Evolutionary conservation across 306 rosid species (phyloP), one percentile per base, ranked within the genome.

Genomic region (Castanea sativa): DNA sequence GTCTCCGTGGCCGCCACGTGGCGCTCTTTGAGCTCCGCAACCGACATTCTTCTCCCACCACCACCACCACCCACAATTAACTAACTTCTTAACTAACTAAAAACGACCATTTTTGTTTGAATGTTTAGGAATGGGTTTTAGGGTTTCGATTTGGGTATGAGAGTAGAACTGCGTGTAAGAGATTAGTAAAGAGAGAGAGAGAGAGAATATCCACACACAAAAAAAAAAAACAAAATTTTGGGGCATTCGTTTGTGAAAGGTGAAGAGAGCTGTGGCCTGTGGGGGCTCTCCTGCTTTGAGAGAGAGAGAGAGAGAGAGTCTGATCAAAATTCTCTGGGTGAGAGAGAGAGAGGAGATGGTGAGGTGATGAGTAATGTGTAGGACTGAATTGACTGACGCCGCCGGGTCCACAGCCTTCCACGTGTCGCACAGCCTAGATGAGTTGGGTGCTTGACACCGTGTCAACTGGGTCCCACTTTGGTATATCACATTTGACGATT

Each of bases 1-100:
- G 90, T 92, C 86, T 94, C 97, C 16, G 81, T 88, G 0, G 99
- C 95, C 35, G 88, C 87, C 78, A 76, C 83, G 87, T 91, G 99
- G 78, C 99, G 93, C 82, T 94, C 97, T 74, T 92, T 92, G 29
- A 94, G 90, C 89, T 94, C 99, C 71, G 94, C 81, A 78, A 90
- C 97, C 25, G 97, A 92, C 99, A 94, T 94, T 71, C 73, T 69
- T 51, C 53, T 76, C 72, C 68, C 33, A 15, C 7, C 16, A n/a
- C 68, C 33, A 2, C 35, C 20, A 6, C 41, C 45, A 38, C 10
- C 32, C 4, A 49, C 53, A 49, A 19, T 3, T n/a, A 9, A 35
- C 9, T 2, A 63, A 29, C 3, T 19, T 9, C 2, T 7, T 32
- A 60, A 60, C 33, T 35, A 2, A 68, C 45, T 21, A 33, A 78